Conservation (phyloP, 306 rosid species). For the Cucurbita pepo region DNA sequence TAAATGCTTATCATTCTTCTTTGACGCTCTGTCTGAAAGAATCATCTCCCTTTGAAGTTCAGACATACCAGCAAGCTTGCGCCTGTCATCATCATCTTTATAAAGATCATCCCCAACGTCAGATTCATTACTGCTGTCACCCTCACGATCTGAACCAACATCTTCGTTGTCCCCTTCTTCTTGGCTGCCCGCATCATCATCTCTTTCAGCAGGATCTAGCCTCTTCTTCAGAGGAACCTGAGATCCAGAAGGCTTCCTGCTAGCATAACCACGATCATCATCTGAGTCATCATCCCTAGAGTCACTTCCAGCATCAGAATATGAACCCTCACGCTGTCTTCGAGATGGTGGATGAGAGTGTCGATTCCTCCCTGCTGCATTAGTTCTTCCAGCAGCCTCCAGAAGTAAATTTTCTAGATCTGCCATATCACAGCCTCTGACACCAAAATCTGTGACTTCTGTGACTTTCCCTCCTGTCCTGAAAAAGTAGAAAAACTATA, state of each 20-base stretch:
- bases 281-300: constrained; percentile 65
- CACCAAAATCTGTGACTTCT: neutral
- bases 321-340: constrained; percentile 50
- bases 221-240: constrained; percentile 83
- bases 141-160: constrained; percentile 35
- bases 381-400: constrained; percentile 94
- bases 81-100: constrained; percentile 63
- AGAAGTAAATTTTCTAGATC: constrained; percentile 66
- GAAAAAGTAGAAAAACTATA: neutral
- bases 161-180: constrained; percentile 50
- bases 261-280: constrained; percentile 34
- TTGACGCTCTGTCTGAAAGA: constrained; percentile 66
- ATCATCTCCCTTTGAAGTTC: constrained; percentile 97
- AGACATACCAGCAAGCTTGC: constrained; percentile 79
- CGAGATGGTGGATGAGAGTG: constrained; percentile 40
- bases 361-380: constrained; percentile 40
- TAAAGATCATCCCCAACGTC: constrained; percentile 84
- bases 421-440: constrained; percentile 28
- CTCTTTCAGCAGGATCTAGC: constrained; percentile 52
- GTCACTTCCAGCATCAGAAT: constrained; percentile 72
- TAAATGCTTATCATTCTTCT: constrained; percentile 61
- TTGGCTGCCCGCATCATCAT: constrained; percentile 62
- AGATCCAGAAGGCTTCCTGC: constrained; percentile 41
- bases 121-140: constrained; percentile 52
- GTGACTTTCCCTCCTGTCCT: neutral